Conservation (phyloP, 169 alveolate genomes). For the Cryptosporidium bovis region DNA sequence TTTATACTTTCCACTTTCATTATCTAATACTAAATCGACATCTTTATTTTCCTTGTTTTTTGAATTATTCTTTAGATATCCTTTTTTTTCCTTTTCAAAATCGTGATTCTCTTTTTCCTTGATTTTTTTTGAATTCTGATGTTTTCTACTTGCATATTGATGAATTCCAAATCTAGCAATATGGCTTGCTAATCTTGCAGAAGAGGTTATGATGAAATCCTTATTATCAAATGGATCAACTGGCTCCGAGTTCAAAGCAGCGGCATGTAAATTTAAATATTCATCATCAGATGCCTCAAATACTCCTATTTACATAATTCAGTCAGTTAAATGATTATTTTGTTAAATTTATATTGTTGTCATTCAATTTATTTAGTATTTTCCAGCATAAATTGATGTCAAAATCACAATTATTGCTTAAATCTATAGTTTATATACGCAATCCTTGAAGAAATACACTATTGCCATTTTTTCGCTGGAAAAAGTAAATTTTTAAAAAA, state of each 20-base stretch:
- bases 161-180: slow-evolving; percentile 51
- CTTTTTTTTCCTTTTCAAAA: not conserved
- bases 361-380: not conserved
- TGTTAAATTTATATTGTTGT: not conserved
- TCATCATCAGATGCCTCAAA: slow-evolving; percentile 71
- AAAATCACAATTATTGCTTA: too few species aligned
- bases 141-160: slow-evolving; percentile 9
- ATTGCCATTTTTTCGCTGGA: too few species aligned
- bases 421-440: too few species aligned
- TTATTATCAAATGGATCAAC: slow-evolving; percentile 59
- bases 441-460: too few species aligned
- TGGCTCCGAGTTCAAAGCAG: slow-evolving; percentile 58
- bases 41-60: not conserved
- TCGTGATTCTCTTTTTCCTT: not conserved
- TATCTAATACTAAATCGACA: not conserved
- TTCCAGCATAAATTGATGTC: too few species aligned
- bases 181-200: slow-evolving; percentile 25
- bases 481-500: not conserved
- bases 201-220: slow-evolving; percentile 28
- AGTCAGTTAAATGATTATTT: not conserved
- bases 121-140: not conserved
- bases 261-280: slow-evolving; percentile 36
- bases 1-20: not conserved
- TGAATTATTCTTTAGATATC: not conserved
- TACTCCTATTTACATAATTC: not conserved